A percentile compares a stretch with the other conserved stretches of the same genome.
phyloP scores from a whole-genome alignment of 2,329 filamentous ascomycete genomes.

The Zymoseptoria brevis region DNA sequence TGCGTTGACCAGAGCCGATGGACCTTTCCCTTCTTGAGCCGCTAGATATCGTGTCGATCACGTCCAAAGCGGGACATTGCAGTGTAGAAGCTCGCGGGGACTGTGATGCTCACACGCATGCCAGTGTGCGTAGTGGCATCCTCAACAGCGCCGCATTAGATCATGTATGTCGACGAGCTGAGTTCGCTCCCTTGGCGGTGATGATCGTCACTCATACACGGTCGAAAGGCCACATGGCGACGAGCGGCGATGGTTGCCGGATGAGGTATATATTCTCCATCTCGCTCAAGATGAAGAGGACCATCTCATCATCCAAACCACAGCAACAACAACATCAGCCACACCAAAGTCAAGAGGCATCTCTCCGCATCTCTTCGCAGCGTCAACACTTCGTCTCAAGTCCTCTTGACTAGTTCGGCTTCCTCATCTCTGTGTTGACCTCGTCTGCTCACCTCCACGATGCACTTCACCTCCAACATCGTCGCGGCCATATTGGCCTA shows the following conservation, averaged over 20 bases:
- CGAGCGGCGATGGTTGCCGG: neutral
- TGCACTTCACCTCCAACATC: conserved; percentile 13
- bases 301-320: neutral
- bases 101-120: neutral
- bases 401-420: neutral
- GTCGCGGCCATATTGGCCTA: conserved; percentile 12
- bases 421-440: neutral
- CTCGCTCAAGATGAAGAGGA: neutral
- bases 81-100: neutral
- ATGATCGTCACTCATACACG: neutral
- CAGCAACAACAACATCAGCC: neutral
- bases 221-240: neutral
- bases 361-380: neutral
- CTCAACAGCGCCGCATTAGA: neutral
- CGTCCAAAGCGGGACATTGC: neutral
- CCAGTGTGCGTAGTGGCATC: neutral
- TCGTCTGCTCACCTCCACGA: conserved; percentile 3
- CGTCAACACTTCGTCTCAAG: neutral
- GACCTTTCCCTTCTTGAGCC: neutral
- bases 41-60: neutral
- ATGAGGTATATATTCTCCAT: neutral
- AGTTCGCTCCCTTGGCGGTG: neutral
- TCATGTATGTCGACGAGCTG: neutral
- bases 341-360: neutral
- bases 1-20: neutral